A percentile compares a stretch with the other conserved stretches of the same genome.
These are phyloP conservation scores for Penicillium arizonense DNA, from an alignment of 495 filamentous ascomycete species.

Conservation along the genomic window DNA sequence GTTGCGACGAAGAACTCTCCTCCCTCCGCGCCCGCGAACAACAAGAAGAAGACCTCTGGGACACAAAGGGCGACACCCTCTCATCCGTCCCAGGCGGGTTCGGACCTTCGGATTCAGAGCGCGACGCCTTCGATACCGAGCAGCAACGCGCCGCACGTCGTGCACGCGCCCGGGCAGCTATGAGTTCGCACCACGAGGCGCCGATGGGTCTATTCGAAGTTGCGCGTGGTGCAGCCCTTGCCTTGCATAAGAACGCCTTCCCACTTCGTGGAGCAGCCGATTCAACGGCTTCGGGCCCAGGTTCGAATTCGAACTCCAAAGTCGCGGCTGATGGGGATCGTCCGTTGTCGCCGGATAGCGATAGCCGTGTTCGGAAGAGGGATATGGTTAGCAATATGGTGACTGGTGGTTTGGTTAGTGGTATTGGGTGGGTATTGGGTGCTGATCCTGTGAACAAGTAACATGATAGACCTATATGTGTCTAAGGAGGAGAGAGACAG, in stretches of 20 bases:
- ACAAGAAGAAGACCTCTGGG: slow-evolving; percentile 71
- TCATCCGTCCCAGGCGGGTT: slow-evolving; percentile 69
- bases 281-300: background rate
- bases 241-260: slow-evolving; percentile 64
- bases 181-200: slow-evolving; percentile 61
- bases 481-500: background rate
- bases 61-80: slow-evolving; percentile 58
- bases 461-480: background rate
- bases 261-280: slow-evolving; percentile 40
- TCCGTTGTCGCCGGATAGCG: slow-evolving; percentile 24
- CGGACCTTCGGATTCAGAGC: slow-evolving; percentile 41
- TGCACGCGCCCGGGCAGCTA: slow-evolving; percentile 34
- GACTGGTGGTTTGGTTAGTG: slow-evolving; percentile 71
- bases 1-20: slow-evolving; percentile 83
- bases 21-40: slow-evolving; percentile 66
- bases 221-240: slow-evolving; percentile 75
- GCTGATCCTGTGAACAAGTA: slow-evolving; percentile 56
- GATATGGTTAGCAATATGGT: slow-evolving; percentile 78
- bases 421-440: slow-evolving; percentile 83
- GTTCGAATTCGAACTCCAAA: slow-evolving; percentile 16
- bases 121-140: slow-evolving; percentile 43
- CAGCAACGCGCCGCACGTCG: slow-evolving; percentile 36
- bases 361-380: slow-evolving; percentile 65
- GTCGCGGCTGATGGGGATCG: slow-evolving; percentile 23
- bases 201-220: slow-evolving; percentile 95